These are phyloP conservation scores for Piper betle DNA, from an alignment of 164 flowering plant species.

Conservation along the genomic window DNA sequence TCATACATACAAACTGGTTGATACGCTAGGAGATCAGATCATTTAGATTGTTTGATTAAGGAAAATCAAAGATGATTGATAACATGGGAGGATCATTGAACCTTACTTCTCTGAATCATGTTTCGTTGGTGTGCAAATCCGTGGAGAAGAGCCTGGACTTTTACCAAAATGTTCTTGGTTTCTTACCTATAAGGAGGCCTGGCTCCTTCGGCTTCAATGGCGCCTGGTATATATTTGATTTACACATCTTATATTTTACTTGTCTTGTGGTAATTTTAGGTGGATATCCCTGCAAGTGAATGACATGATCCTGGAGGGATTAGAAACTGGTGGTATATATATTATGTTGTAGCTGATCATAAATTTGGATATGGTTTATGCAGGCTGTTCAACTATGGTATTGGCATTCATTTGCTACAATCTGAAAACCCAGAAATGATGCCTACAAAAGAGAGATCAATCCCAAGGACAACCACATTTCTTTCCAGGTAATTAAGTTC, in stretches of 20 bases:
- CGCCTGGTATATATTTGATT: constrained; percentile 36
- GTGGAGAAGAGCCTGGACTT: constrained; percentile 27
- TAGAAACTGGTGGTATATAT: background rate
- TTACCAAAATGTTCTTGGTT: constrained; percentile 51
- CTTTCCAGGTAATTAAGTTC: constrained; percentile 39
- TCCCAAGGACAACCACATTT: constrained; percentile 68
- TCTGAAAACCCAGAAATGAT: constrained; percentile 14
- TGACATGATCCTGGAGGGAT: background rate
- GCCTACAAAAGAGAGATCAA: constrained; percentile 27
- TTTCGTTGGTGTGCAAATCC: constrained; percentile 39
- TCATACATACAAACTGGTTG: background rate
- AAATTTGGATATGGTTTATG: background rate
- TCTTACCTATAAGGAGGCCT: constrained; percentile 57
- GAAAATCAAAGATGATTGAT: background rate
- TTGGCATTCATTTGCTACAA: constrained; percentile 68
- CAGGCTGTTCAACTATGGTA: constrained; percentile 61
- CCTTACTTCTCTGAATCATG: constrained; percentile 50
- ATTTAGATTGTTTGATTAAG: too few relatives aligned
- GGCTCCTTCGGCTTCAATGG: constrained; percentile 58
- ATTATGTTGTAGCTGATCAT: background rate
- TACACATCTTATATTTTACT: background rate
- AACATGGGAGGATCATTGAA: constrained; percentile 1
- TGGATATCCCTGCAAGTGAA: background rate
- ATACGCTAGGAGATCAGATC: too few relatives aligned
- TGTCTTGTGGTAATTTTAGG: background rate